phyloP scores from a whole-genome alignment of 495 filamentous ascomycete species.

The Podospora sp. region DNA sequence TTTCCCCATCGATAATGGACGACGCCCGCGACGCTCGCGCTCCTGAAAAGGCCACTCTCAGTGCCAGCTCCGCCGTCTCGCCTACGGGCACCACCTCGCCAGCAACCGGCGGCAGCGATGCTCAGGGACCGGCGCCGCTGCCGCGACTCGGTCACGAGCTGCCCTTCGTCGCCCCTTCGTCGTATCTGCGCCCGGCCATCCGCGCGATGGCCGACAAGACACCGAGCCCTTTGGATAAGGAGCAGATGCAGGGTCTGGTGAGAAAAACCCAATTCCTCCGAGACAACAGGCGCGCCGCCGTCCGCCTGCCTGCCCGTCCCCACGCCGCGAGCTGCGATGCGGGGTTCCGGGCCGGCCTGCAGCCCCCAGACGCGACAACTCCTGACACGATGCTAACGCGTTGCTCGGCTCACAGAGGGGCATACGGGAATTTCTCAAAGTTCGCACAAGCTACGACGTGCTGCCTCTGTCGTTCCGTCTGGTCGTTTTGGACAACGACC shows the following conservation, averaged over 20 bases:
- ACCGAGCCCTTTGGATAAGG: conserved; percentile 77
- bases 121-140: conserved; percentile 31
- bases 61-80: conserved; percentile 29
- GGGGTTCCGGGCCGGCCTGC: conserved; percentile 29
- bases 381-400: conserved; percentile 20
- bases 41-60: conserved; percentile 35
- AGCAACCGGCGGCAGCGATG: conserved; percentile 24
- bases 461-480: conserved; percentile 96
- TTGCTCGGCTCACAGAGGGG: conserved; percentile 59
- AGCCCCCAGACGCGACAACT: neutral
- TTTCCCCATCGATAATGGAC: conserved; percentile 44
- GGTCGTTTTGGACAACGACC: conserved; percentile 90
- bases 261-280: conserved; percentile 42
- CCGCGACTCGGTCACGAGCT: conserved; percentile 54
- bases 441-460: conserved; percentile 96
- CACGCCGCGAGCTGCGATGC: conserved; percentile 28
- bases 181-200: conserved; percentile 73
- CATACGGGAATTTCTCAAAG: conserved; percentile 94
- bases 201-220: conserved; percentile 57
- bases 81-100: conserved; percentile 16
- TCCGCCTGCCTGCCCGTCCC: conserved; percentile 11
- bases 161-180: conserved; percentile 75
- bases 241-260: conserved; percentile 92
- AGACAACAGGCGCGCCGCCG: conserved; percentile 30
- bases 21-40: conserved; percentile 33